Percentiles rank a stretch among this genome's conserved stretches.
Evolutionary conservation across 2,329 filamentous ascomycete genomes (phyloP).

Genomic region (Hypoxylon sp.): DNA sequence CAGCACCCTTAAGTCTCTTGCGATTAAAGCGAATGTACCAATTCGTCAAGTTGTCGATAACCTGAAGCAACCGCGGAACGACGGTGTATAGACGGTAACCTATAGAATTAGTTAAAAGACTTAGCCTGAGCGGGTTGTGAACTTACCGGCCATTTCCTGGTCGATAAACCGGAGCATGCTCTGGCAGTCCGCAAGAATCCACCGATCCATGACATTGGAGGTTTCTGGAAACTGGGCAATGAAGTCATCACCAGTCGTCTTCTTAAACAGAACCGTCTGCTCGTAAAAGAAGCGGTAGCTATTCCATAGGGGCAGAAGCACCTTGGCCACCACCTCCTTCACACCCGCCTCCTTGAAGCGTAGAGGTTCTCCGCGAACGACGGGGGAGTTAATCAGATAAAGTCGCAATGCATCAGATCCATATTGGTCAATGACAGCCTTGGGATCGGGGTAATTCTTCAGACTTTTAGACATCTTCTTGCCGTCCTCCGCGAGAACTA

Average conservation of each 20-base stretch:
- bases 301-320: constrained; percentile 93
- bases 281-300: constrained; percentile 97
- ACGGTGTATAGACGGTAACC: constrained; percentile 90
- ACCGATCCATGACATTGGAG: constrained; percentile 94
- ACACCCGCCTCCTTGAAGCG: constrained; percentile 93
- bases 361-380: constrained; percentile 90
- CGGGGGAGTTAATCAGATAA: constrained; percentile 97
- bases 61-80: constrained; percentile 82
- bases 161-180: constrained; percentile 93
- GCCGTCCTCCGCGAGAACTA: constrained; percentile 92
- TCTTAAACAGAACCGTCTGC: constrained; percentile 88
- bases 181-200: constrained; percentile 94
- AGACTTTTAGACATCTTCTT: constrained; percentile 99
- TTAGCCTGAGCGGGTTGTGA: constrained; percentile 25
- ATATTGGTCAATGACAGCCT: constrained; percentile 85
- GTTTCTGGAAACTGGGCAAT: constrained; percentile 79
- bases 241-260: constrained; percentile 83
- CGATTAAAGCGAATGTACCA: constrained; percentile 49
- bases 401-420: constrained; percentile 92
- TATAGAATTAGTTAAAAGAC: constrained; percentile 48
- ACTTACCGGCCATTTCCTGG: constrained; percentile 85
- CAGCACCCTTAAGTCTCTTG: constrained; percentile 81
- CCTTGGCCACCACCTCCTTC: constrained; percentile 94
- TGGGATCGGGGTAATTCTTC: constrained; percentile 95
- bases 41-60: constrained; percentile 97